Evolutionary conservation across 169 alveolate species (phyloP).

Genomic region (Toxoplasma gondii): DNA sequence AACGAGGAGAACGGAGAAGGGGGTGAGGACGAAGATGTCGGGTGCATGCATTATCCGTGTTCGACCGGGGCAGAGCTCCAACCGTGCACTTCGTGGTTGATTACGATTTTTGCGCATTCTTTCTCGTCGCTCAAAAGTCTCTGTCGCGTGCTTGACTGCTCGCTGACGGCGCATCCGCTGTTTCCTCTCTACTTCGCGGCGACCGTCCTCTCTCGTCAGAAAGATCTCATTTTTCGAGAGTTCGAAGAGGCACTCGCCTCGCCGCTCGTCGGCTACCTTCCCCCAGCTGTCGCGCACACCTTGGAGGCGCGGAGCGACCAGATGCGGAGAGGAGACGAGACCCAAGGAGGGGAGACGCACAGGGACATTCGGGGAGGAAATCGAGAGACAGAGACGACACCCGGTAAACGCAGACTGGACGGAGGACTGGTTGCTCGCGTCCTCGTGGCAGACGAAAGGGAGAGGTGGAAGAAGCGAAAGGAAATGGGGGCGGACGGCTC

Average conservation of each 20-base stretch:
- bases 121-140: not conserved
- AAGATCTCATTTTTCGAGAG: not conserved
- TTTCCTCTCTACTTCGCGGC: constrained; percentile 24
- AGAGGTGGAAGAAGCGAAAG: not conserved
- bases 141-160: constrained; percentile 18
- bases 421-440: not conserved
- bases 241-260: not conserved
- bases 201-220: not conserved
- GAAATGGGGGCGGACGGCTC: not conserved
- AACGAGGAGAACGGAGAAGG: not conserved
- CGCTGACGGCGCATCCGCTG: constrained; percentile 33
- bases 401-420: not conserved
- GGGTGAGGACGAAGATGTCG: not conserved
- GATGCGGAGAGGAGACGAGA: not conserved
- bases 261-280: not conserved
- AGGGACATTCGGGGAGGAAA: not conserved
- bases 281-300: not conserved
- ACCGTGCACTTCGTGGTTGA: constrained; percentile 29
- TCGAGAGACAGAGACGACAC: not conserved
- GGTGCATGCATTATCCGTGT: not conserved
- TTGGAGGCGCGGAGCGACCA: not conserved
- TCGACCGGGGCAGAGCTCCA: constrained; percentile 22
- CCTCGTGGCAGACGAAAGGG: not conserved
- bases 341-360: not conserved
- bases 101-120: constrained; percentile 21